Base-by-base conservation (phyloP, 2,329 filamentous ascomycete genomes). In the Curvularia hawaiiensis region DNA sequence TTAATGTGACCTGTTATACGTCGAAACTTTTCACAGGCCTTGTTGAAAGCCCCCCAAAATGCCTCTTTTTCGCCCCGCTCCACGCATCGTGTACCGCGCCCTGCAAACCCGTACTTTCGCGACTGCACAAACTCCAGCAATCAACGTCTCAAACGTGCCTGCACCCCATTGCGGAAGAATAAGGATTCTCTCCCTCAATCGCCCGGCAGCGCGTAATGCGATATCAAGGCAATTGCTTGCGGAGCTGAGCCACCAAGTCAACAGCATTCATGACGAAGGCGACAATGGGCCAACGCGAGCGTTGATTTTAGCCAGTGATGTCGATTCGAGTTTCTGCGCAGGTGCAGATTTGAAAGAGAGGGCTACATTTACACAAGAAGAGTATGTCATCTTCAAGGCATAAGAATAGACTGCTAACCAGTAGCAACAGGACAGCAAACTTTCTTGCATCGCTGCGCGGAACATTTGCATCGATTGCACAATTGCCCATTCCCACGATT, bases 271-370 rank as follows among this genome's bases (percentile, higher is more conserved):
- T 54, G 79, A 78, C 9, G 85, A 88, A 68, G 79, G 79, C 4
- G 82, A 81, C 5, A 77, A 77, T 24, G 85, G 84, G 3, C 77
- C 81, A 31, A 97, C 93, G 16, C 82, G 95, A 63, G 94, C 91
- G 2, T 76, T 99, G 65, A 86, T 99, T 40, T 69, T 99, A 16
- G 90, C 91, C 11, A 96, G 91, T 71, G 91, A 91, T 40, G 84
- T 91, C n/a, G 91, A 97, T 67, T 83, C 86, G 24, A 90, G 88
- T 68, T 99, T 99, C 77, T 99, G 95, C 77, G 92, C 95, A 0
- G 95, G 95, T 38, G 95, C 95, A 4, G 95, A 99, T 74, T 79
- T 99, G 69, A 98, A 97, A 75, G 94, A 97, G 81, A 82, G 94
- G 28, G 84, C 85, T 57, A 85, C 83, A 4, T 95, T 97, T 77